A percentile compares a stretch with the other conserved stretches of the same genome.
Conservation (phyloP, 768 basidiomycete genomes). For the Mycena galericulata region DNA sequence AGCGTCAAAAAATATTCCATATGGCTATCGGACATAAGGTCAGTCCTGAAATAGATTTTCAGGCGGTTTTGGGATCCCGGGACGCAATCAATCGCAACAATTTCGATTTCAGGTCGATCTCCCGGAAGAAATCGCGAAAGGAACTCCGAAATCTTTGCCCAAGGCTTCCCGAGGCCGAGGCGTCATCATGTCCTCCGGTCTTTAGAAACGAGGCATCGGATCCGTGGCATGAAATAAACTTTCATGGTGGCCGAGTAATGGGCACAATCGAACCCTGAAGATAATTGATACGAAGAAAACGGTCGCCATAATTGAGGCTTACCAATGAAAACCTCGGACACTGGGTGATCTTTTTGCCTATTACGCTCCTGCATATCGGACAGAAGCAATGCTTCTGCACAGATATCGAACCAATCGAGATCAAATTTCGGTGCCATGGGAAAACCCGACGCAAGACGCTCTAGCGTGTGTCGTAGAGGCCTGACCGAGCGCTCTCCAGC, state of each 20-base stretch:
- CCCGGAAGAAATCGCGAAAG: conserved; percentile 10
- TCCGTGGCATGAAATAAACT: conserved; percentile 25
- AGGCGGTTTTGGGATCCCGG: conserved; percentile 13
- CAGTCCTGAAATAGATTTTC: conserved; percentile 26
- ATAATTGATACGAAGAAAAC: not conserved
- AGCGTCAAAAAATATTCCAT: conserved; percentile 22
- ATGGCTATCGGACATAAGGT: conserved; percentile 1
- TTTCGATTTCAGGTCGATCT: conserved; percentile 14
- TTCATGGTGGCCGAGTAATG: conserved; percentile 3
- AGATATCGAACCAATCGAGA: conserved; percentile 27
- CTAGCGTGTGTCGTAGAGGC: too few relatives aligned
- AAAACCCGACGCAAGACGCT: too few relatives aligned
- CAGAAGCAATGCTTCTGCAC: conserved; percentile 21
- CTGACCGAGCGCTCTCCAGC: too few relatives aligned
- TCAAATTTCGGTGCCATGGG: conserved; percentile 10
- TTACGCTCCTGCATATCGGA: not conserved
- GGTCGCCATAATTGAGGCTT: not conserved
- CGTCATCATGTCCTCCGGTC: conserved; percentile 20
- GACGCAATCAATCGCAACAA: conserved; percentile 27
- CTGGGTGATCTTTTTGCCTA: not conserved
- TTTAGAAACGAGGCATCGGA: conserved; percentile 6
- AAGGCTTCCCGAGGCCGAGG: conserved; percentile 12
- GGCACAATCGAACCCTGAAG: conserved; percentile 5
- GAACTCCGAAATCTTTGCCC: conserved; percentile 11
- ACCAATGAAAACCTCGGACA: conserved; percentile 17